A percentile compares a stretch with the other conserved stretches of the same genome.
These are phyloP conservation scores for Basipetospora chlamydospora DNA, from an alignment of 2,329 filamentous ascomycete genomes.

Conservation along the genomic window DNA sequence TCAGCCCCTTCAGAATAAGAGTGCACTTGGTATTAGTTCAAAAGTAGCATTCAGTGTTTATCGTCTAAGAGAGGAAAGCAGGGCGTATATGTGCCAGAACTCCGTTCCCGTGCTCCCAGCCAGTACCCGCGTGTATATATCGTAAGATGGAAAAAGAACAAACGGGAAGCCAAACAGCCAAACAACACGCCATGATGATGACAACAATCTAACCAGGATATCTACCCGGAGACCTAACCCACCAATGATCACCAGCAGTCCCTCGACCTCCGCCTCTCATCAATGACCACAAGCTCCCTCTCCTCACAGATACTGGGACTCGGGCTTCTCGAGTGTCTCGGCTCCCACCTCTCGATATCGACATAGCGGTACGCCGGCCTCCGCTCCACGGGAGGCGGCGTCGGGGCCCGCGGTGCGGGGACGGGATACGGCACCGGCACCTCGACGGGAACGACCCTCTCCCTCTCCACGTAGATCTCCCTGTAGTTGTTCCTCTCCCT, in stretches of 20 bases:
- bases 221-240: too few relatives aligned
- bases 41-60: too few relatives aligned
- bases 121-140: too few relatives aligned
- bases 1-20: too few relatives aligned
- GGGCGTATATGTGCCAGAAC: too few relatives aligned
- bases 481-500: background rate
- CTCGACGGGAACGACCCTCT: slow-evolving; percentile 3
- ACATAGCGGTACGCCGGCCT: slow-evolving; percentile 4
- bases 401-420: background rate
- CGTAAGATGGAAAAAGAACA: too few relatives aligned
- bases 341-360: slow-evolving; percentile 2
- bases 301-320: slow-evolving; percentile 3
- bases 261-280: slow-evolving; percentile 1
- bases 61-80: too few relatives aligned
- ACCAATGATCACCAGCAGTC: background rate
- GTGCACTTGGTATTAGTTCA: too few relatives aligned
- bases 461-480: slow-evolving; percentile 5
- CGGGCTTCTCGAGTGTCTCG: background rate
- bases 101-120: too few relatives aligned
- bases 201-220: background rate
- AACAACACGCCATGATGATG: slow-evolving; percentile 1
- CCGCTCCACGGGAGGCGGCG: background rate
- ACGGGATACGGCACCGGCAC: slow-evolving; percentile 4
- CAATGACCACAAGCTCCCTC: slow-evolving; percentile 2
- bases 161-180: too few relatives aligned